Conservation (phyloP, 1,284 basidiomycete species). For the Microbotryomycetes sp. region DNA sequence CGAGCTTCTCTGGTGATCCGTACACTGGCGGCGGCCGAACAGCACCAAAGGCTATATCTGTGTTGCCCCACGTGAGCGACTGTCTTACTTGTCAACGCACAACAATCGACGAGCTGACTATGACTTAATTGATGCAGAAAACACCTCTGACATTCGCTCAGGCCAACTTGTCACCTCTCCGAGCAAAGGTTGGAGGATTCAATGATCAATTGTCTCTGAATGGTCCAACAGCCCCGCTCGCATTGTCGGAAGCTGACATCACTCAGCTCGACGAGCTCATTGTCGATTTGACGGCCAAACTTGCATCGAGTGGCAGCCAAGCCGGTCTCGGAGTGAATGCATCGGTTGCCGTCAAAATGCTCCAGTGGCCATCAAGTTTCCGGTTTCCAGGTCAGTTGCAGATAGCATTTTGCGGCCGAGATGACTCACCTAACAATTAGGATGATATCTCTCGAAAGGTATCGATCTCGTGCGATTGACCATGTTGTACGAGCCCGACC, state of each 20-base stretch:
- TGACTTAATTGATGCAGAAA: conserved; percentile 9
- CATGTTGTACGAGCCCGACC: conserved; percentile 57
- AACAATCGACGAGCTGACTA: neutral
- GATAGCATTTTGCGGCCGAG: neutral
- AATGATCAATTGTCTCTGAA: conserved; percentile 57
- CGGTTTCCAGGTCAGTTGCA: conserved; percentile 68
- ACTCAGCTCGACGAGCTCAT: conserved; percentile 60
- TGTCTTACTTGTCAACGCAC: too few relatives aligned
- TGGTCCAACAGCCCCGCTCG: conserved; percentile 57
- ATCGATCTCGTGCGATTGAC: conserved; percentile 80
- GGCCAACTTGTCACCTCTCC: conserved; percentile 81
- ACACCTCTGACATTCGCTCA: conserved; percentile 68
- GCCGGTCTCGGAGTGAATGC: conserved; percentile 6
- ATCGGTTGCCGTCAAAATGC: conserved; percentile 53
- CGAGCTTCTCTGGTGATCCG: conserved; percentile 30
- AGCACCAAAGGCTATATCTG: conserved; percentile 1
- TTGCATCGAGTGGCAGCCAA: neutral
- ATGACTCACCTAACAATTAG: neutral
- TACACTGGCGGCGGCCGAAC: conserved; percentile 36
- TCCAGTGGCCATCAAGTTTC: conserved; percentile 72
- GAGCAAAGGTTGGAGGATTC: conserved; percentile 73
- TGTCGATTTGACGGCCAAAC: conserved; percentile 37
- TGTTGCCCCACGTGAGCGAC: conserved; percentile 24
- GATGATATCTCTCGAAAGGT: conserved; percentile 50
- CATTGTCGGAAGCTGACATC: conserved; percentile 63